Base-by-base conservation (phyloP, 192 early-diverging fungal species). In the Coemansia sp. region DNA sequence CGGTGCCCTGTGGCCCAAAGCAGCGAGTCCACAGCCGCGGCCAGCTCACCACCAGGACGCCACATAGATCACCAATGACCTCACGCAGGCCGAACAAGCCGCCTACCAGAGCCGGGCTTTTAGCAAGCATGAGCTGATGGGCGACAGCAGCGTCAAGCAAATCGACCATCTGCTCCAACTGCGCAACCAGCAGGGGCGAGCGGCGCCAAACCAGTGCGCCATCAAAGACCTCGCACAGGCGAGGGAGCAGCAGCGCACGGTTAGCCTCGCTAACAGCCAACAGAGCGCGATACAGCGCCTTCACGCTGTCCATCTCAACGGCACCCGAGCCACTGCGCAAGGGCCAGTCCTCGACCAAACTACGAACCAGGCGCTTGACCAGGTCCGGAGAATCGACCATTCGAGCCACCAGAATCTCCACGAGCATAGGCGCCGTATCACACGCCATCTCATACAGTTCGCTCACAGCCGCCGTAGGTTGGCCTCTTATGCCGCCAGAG, bases 261-360 rank as follows among this genome's bases (percentile, higher is more conserved):
- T 55, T 50, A 13, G 41, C n/a, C 67, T 81, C 78, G 64, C 66
- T 23, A 5, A 81, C 25, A 2, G 67, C 68, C 62, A 64, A 42
- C 37, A 81, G 66, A 7, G 73, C 36, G 34, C 70, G 78, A 26
- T 69, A 69, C 13, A 76, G 48, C 33, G 78, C 69, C 3, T 6
- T 26, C 13, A 55, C 52, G 21, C 26, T 53, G 16, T 11, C 9
- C 48, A 26, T 52, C 25, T 53, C 52, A n/a, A 25, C 16, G 0
- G 42, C 42, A 11, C 62, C 61, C 1, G 14, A 10, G 25, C 20
- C 23, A 2, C 28, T 36, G 10, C 62, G 69, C 14, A 72, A 12
- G 4, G 72, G 78, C 78, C 72, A 75, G 28, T 20, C 21, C 23
- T 75, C 69, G n/a, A 72, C 55, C 16, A 79, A 36, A 7, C 41